A percentile compares a stretch with the other conserved stretches of the same genome.
Evolutionary conservation across 2,329 filamentous ascomycete species (phyloP).

Genomic region (Colletotrichum lupini): DNA sequence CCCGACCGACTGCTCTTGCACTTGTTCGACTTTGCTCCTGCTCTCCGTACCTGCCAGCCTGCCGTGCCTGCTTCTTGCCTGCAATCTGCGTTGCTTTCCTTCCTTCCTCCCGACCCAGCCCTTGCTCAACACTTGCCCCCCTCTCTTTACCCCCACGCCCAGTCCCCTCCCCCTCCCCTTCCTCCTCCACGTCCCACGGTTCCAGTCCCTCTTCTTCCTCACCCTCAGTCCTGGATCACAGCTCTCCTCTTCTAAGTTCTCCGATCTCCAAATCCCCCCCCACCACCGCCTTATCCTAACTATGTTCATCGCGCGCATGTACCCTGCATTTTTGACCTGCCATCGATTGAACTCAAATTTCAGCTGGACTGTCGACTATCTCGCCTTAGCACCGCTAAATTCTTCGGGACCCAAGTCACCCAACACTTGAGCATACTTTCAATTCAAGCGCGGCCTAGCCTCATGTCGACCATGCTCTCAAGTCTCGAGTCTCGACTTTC

Average conservation of each 20-base stretch:
- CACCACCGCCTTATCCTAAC: background rate
- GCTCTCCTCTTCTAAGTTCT: background rate
- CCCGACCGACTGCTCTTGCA: background rate
- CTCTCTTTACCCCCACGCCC: background rate
- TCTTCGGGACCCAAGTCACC: background rate
- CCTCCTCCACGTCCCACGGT: too few relatives aligned
- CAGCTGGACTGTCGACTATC: background rate
- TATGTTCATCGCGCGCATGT: background rate
- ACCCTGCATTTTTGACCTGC: conserved; percentile 1
- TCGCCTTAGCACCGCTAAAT: background rate
- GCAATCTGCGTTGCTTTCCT: background rate
- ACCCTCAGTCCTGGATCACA: background rate
- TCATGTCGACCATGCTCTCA: background rate
- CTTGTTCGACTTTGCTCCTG: background rate
- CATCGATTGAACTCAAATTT: conserved; percentile 7
- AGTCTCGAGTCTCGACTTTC: background rate
- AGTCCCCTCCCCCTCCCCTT: background rate
- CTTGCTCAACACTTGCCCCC: background rate
- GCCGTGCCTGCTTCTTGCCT: background rate
- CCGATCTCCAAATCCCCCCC: conserved; percentile 12
- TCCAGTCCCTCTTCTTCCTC: background rate
- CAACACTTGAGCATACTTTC: background rate
- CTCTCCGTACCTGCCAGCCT: background rate
- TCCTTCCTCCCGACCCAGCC: background rate
- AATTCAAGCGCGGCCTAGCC: background rate